phyloP scores from a whole-genome alignment of 495 filamentous ascomycete species.

The Tuber magnatum region DNA sequence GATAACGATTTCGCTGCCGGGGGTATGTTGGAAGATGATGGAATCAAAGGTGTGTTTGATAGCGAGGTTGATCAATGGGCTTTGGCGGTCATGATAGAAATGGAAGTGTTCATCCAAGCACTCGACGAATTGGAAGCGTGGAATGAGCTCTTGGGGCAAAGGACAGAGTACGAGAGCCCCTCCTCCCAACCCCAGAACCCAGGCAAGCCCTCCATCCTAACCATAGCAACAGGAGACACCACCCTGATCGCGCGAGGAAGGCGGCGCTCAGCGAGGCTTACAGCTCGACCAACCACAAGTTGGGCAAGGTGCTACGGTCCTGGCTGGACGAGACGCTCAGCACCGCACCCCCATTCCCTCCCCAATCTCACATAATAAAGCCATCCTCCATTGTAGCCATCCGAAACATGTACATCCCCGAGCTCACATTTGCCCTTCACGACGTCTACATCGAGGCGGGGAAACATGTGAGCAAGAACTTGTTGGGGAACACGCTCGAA shows the following conservation, averaged over 20 bases:
- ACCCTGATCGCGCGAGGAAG: constrained; percentile 25
- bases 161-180: constrained; percentile 20
- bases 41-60: constrained; percentile 10
- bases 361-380: constrained; percentile 15
- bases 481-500: constrained; percentile 34
- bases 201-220: constrained; percentile 3
- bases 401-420: constrained; percentile 39
- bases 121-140: constrained; percentile 37
- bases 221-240: constrained; percentile 16
- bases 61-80: constrained; percentile 19
- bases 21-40: neutral
- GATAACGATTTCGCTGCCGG: constrained; percentile 13
- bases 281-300: constrained; percentile 9
- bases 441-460: constrained; percentile 38
- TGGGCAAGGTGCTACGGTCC: constrained; percentile 18
- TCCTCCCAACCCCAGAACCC: neutral
- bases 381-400: constrained; percentile 17
- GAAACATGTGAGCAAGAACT: constrained; percentile 27
- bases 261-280: constrained; percentile 18
- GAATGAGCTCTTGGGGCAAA: constrained; percentile 29
- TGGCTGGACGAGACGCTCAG: constrained; percentile 29
- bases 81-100: constrained; percentile 25
- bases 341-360: constrained; percentile 5
- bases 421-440: constrained; percentile 38
- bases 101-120: constrained; percentile 34